phyloP scores from a whole-genome alignment of 2,329 filamentous ascomycete species.

The Sporothrix protearum region DNA sequence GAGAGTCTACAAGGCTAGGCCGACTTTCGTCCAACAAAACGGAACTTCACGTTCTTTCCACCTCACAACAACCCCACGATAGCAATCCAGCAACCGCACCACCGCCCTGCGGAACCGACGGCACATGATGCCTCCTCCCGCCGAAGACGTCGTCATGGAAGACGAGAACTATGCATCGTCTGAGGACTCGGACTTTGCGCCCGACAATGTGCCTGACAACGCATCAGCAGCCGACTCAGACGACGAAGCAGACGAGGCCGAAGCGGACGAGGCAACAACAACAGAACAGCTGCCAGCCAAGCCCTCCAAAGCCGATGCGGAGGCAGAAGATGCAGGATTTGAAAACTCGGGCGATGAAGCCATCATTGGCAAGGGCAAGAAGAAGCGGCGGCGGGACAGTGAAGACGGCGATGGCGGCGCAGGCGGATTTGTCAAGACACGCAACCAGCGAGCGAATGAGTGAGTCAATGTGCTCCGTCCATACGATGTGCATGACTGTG shows the following conservation, averaged over 20 bases:
- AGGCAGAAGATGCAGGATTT: conserved; percentile 49
- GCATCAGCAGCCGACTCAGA: conserved; percentile 50
- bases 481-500: no score
- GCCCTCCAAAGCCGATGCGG: conserved; percentile 33
- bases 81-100: not conserved
- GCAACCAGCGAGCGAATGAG: conserved; percentile 65
- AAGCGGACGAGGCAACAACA: not conserved
- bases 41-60: not conserved
- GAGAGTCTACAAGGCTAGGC: not conserved
- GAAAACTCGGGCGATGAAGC: conserved; percentile 71
- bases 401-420: conserved; percentile 55
- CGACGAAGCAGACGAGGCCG: conserved; percentile 33
- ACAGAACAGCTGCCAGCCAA: conserved; percentile 25
- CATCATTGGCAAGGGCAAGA: conserved; percentile 61
- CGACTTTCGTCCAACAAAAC: not conserved
- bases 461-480: conserved; percentile 34
- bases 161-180: conserved; percentile 61
- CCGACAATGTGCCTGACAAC: conserved; percentile 47
- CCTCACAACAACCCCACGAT: not conserved
- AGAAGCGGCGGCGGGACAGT: conserved; percentile 45
- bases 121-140: conserved; percentile 39
- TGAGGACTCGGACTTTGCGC: conserved; percentile 70
- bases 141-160: conserved; percentile 41
- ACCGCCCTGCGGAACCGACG: not conserved
- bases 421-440: conserved; percentile 67